Evolutionary conservation across 1,284 basidiomycete species (phyloP).

Genomic region (Volvariella surrecta): DNA sequence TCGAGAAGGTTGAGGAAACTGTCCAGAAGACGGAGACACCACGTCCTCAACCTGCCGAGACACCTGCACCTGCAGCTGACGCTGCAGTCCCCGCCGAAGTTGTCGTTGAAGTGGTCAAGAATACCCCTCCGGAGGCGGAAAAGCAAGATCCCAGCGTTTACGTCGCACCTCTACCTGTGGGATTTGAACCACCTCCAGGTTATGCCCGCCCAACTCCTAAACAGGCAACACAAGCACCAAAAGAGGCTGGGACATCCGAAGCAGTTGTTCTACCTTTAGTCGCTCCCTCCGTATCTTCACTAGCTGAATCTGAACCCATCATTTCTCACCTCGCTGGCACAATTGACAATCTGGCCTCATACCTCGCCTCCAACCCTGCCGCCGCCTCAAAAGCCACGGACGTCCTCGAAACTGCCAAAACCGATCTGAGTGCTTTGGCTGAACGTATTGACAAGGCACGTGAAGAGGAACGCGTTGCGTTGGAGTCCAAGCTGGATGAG

Average conservation of each 20-base stretch:
- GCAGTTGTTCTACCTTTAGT: conserved; percentile 64
- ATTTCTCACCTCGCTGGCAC: conserved; percentile 88
- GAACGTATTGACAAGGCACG: conserved; percentile 76
- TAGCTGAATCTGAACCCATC: conserved; percentile 69
- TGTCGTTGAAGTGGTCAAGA: too few species aligned
- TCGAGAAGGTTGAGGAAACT: conserved; percentile 58
- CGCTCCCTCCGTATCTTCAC: conserved; percentile 72
- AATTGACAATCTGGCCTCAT: conserved; percentile 88
- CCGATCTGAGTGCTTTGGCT: conserved; percentile 78
- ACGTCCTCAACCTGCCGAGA: conserved; percentile 32
- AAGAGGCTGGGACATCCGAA: conserved; percentile 14
- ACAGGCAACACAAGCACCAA: conserved; percentile 25
- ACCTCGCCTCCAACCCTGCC: conserved; percentile 68
- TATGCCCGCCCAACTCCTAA: conserved; percentile 54
- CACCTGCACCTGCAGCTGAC: conserved; percentile 15
- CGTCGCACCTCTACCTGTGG: conserved; percentile 71
- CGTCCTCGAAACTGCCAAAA: conserved; percentile 69
- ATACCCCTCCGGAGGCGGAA: conserved; percentile 21
- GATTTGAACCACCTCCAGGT: conserved; percentile 88
- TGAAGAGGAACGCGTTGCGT: conserved; percentile 68
- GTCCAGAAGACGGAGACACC: conserved; percentile 64
- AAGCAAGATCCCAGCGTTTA: conserved; percentile 48
- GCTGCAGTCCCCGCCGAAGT: conserved; percentile 22
- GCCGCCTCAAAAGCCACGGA: conserved; percentile 61
- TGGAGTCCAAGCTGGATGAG: conserved; percentile 77